Evolutionary conservation across 345 rosid genomes (phyloP), one percentile per base, ranked within the genome.

Genomic region (Brassica incana): DNA sequence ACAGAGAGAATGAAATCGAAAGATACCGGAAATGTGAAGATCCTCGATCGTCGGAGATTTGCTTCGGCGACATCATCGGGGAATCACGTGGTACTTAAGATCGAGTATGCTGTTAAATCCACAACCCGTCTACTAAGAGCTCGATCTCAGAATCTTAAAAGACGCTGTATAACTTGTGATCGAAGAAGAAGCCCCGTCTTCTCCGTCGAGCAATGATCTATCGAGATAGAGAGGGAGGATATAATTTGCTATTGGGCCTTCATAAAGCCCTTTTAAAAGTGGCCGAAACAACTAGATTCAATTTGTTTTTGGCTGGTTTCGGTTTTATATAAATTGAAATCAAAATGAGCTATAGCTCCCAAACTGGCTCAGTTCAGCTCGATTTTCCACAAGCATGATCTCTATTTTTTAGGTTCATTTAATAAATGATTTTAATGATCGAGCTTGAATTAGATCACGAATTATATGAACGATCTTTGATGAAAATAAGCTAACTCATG

Each of bases 11-110:
- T 4, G 2, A 2, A 72, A 64, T 52, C 30, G 29, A 72, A 72
- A 52, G 36, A 20, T 76, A 92, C 98, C 95, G 86, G 86, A 84
- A 87, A 72, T 91, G 86, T 70, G 92, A 43, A 75, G 97, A 92
- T 76, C 88, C 95, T 79, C 97, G 88, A 88, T 88, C 97, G 50
- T 92, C 97, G 64, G 90, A 80, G 75, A 79, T 79, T 87, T 78
- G 91, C 82, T 80, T 89, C 54, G 97, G 94, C 67, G 97, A 89
- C 91, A 89, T 94, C 91, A 90, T 94, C 71, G 68, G 62, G 20
- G 3, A 65, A 43, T 4, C 5, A 50, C 29, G 58, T 4, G 58
- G 25, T 16, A 43, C 59, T 74, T 16, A 25, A 25, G 64, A 25
- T 25, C 25, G 25, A 60, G 14, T 60, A 25, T 8, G 20, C 12